Percentiles rank a stretch among this genome's conserved stretches.
phyloP scores from a whole-genome alignment of 2,329 filamentous ascomycete species.

The Nectriaceae sp. region DNA sequence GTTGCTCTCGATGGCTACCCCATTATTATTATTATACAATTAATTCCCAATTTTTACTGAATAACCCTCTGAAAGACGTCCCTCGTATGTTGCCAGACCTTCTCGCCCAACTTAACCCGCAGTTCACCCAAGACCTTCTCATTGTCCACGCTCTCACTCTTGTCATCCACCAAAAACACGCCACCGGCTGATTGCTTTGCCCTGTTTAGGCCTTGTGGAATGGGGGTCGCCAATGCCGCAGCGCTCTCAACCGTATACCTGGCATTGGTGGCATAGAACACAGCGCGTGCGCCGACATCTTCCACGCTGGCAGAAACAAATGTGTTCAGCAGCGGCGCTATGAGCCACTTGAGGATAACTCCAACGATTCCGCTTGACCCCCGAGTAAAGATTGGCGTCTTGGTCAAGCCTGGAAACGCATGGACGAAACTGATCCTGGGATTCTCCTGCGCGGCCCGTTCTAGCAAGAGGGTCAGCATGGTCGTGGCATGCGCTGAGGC shows the following conservation, averaged over 20 bases:
- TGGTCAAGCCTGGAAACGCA: slow-evolving; percentile 33
- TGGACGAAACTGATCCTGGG: slow-evolving; percentile 41
- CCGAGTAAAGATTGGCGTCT: slow-evolving; percentile 19
- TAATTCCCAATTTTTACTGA: too few species aligned
- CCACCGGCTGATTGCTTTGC: slow-evolving; percentile 5
- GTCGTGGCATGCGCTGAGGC: slow-evolving; percentile 46
- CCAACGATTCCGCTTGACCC: slow-evolving; percentile 19
- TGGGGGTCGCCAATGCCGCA: background rate
- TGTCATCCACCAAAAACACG: slow-evolving; percentile 14
- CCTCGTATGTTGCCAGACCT: slow-evolving; percentile 4
- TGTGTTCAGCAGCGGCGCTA: slow-evolving; percentile 11
- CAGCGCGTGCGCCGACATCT: slow-evolving; percentile 20
- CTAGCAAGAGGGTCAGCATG: slow-evolving; percentile 50
- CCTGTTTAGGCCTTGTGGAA: slow-evolving; percentile 3
- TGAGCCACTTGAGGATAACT: slow-evolving; percentile 15
- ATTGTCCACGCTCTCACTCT: slow-evolving; percentile 17
- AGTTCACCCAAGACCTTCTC: slow-evolving; percentile 15
- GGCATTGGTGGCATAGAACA: slow-evolving; percentile 26
- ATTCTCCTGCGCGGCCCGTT: slow-evolving; percentile 47
- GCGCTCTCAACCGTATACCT: slow-evolving; percentile 14
- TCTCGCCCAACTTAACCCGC: background rate
- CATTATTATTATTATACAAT: too few species aligned
- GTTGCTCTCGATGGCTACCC: background rate
- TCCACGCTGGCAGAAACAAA: slow-evolving; percentile 14
- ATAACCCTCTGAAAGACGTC: background rate